Evolutionary conservation across 2,329 filamentous ascomycete genomes (phyloP).

Genomic region (Teratosphaeria destructans): DNA sequence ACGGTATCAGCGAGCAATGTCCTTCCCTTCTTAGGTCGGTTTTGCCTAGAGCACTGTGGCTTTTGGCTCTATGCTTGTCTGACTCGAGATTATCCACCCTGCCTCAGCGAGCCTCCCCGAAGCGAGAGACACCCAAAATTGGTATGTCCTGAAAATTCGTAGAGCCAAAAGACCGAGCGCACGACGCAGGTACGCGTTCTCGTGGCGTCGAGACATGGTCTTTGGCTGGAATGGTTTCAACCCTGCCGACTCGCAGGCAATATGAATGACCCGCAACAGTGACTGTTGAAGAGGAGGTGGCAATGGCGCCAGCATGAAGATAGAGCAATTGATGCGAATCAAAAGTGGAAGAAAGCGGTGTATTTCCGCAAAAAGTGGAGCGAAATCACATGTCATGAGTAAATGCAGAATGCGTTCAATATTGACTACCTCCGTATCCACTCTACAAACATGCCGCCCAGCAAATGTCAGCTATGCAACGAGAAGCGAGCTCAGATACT

Average conservation of each 20-base stretch:
- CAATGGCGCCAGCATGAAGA: not conserved
- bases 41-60: too few relatives aligned
- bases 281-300: not conserved
- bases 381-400: not conserved
- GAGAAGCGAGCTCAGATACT: conserved; percentile 75
- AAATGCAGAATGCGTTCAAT: not conserved
- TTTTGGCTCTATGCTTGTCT: too few relatives aligned
- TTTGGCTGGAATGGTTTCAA: not conserved
- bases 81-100: too few relatives aligned
- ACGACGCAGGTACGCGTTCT: not conserved
- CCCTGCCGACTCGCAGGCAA: too few relatives aligned
- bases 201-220: not conserved
- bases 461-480: conserved; percentile 65
- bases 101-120: too few relatives aligned
- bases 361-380: not conserved
- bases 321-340: not conserved
- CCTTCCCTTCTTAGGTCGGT: too few relatives aligned
- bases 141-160: not conserved
- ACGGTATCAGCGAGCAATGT: too few relatives aligned
- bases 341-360: not conserved
- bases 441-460: conserved; percentile 57
- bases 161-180: not conserved
- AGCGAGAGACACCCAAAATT: not conserved
- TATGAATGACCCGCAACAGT: too few relatives aligned
- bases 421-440: not conserved